A percentile compares a stretch with the other conserved stretches of the same genome.
Conservation (phyloP, 2,329 filamentous ascomycete species). For the Aspergillus sojae region DNA sequence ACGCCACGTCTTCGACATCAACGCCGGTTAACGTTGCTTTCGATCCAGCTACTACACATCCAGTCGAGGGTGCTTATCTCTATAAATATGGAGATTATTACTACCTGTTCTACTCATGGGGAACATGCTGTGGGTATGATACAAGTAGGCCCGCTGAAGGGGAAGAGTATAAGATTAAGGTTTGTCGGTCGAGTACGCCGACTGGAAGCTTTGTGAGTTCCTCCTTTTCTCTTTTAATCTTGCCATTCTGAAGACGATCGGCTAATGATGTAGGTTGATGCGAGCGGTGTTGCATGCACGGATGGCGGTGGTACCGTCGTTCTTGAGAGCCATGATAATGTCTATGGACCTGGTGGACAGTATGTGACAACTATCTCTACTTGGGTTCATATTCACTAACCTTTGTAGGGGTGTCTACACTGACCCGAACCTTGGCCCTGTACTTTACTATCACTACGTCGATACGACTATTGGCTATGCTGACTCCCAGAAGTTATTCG, state of each 20-base stretch:
- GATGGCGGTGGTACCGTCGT: slow-evolving; percentile 63
- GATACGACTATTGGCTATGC: slow-evolving; percentile 57
- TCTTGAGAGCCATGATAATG: slow-evolving; percentile 55
- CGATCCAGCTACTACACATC: slow-evolving; percentile 53
- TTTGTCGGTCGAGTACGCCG: slow-evolving; percentile 60
- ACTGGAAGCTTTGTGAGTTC: slow-evolving; percentile 56
- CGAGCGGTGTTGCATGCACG: slow-evolving; percentile 55
- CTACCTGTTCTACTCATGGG: slow-evolving; percentile 66
- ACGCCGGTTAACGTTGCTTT: slow-evolving; percentile 56
- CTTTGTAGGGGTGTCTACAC: slow-evolving; percentile 31
- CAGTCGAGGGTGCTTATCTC: slow-evolving; percentile 61
- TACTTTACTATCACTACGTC: slow-evolving; percentile 67
- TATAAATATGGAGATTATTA: slow-evolving; percentile 60
- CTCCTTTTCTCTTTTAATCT: background rate
- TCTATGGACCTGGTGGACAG: slow-evolving; percentile 69
- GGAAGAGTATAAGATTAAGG: slow-evolving; percentile 67
- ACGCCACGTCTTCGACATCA: slow-evolving; percentile 33
- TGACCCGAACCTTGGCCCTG: slow-evolving; percentile 48
- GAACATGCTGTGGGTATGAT: slow-evolving; percentile 65
- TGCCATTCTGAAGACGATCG: background rate
- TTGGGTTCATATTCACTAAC: slow-evolving; percentile 10
- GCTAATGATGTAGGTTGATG: slow-evolving; percentile 48
- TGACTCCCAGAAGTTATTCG: slow-evolving; percentile 51
- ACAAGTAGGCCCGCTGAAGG: slow-evolving; percentile 54
- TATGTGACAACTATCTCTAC: slow-evolving; percentile 43